Percentiles rank a stretch among this genome's conserved stretches.
Conservation (phyloP, 306 rosid species). For the Cercis canadensis region DNA sequence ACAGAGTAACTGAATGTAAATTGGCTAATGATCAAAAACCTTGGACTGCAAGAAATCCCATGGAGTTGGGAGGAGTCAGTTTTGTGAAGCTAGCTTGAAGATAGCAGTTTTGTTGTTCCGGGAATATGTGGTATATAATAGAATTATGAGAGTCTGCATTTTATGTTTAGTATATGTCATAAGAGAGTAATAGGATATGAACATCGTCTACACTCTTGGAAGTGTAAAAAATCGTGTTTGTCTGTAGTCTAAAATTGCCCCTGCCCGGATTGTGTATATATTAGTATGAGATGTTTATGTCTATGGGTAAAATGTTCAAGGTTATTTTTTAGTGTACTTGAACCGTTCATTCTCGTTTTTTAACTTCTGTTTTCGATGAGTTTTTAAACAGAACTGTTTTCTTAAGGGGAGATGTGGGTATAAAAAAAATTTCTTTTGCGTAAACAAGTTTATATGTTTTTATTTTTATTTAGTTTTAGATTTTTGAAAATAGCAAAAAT, state of each 20-base stretch:
- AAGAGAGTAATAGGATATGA: background rate
- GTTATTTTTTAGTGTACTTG: background rate
- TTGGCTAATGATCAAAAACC: constrained; percentile 26
- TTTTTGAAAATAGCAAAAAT: too few relatives aligned
- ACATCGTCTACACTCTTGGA: background rate
- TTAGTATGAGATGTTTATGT: constrained; percentile 16
- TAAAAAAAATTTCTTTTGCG: too few relatives aligned
- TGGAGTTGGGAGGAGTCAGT: constrained; percentile 44
- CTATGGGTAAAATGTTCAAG: background rate
- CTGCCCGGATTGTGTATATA: background rate
- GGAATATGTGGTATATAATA: constrained; percentile 19
- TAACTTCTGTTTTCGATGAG: too few relatives aligned
- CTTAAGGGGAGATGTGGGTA: too few relatives aligned
- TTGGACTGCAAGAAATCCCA: constrained; percentile 32
- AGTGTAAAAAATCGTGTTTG: background rate
- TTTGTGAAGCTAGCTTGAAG: too few relatives aligned
- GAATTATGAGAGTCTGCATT: constrained; percentile 1
- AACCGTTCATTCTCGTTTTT: constrained; percentile 10
- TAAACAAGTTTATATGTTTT: background rate
- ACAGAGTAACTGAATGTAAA: constrained; percentile 30
- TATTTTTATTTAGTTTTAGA: background rate
- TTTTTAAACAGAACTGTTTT: too few relatives aligned
- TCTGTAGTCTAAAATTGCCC: background rate
- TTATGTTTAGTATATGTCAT: too few relatives aligned
- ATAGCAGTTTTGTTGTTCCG: constrained; percentile 34